A percentile compares a stretch with the other conserved stretches of the same genome.
These are phyloP conservation scores for Tilletia horrida DNA, from an alignment of 1,284 basidiomycete species.

Conservation along the genomic window DNA sequence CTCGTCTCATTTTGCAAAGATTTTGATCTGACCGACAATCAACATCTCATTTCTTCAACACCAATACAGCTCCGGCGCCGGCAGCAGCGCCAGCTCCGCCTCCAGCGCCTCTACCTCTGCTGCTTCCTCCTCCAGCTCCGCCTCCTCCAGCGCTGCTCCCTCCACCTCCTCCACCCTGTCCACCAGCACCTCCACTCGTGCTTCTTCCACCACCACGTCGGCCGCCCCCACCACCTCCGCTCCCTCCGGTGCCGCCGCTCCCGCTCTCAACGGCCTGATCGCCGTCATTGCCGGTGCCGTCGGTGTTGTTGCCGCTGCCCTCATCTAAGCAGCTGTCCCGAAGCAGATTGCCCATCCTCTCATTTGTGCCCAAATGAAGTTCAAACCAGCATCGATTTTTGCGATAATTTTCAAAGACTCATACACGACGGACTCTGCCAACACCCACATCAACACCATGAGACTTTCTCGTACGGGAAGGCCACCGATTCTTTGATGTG, in stretches of 20 bases:
- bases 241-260: conserved; percentile 7
- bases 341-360: too few relatives aligned
- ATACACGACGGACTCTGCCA: too few relatives aligned
- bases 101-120: not conserved
- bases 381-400: too few relatives aligned
- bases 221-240: conserved; percentile 1
- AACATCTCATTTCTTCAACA: not conserved
- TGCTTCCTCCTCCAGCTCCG: not conserved
- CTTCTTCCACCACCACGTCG: conserved; percentile 7
- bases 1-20: too few relatives aligned
- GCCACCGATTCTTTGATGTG: too few relatives aligned
- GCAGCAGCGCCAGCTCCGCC: not conserved
- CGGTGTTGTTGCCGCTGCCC: conserved; percentile 17
- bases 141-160: not conserved
- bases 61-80: not conserved
- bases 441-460: too few relatives aligned
- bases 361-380: too few relatives aligned
- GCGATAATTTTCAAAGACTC: too few relatives aligned
- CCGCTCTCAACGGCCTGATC: conserved; percentile 17
- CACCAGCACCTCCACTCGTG: not conserved
- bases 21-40: too few relatives aligned
- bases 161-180: not conserved
- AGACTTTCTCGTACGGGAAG: too few relatives aligned
- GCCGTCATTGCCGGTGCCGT: conserved; percentile 17
- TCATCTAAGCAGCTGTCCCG: conserved; percentile 1